Percentiles rank a stretch among this genome's conserved stretches.
These are phyloP conservation scores for Raffaelea ambrosiae DNA, from an alignment of 2,329 filamentous ascomycete species.

Conservation along the genomic window DNA sequence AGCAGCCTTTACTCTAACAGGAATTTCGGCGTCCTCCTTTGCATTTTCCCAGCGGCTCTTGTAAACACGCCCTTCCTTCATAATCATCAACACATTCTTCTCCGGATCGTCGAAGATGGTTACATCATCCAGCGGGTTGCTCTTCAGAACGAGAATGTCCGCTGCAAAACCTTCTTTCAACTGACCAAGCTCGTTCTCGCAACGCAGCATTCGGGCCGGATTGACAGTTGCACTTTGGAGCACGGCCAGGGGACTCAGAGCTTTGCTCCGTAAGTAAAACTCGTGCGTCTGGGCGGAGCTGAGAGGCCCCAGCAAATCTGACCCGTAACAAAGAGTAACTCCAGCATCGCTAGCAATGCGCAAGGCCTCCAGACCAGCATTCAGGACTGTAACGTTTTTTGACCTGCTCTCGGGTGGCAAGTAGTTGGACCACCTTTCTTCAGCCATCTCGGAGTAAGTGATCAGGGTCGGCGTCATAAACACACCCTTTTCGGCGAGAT, in stretches of 20 bases:
- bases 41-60: conserved; percentile 11
- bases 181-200: conserved; percentile 35
- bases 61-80: conserved; percentile 42
- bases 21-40: neutral
- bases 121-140: conserved; percentile 44
- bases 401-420: conserved; percentile 28
- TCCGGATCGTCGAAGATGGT: conserved; percentile 37
- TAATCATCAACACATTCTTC: conserved; percentile 33
- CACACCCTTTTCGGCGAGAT: conserved; percentile 37
- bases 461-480: conserved; percentile 44
- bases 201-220: conserved; percentile 34
- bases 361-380: conserved; percentile 33
- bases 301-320: conserved; percentile 43
- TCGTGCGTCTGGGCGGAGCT: conserved; percentile 38
- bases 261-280: conserved; percentile 34
- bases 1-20: neutral
- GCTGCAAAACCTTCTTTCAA: conserved; percentile 38
- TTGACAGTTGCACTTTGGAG: conserved; percentile 43
- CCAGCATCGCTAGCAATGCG: conserved; percentile 38
- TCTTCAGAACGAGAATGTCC: conserved; percentile 39
- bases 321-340: conserved; percentile 45
- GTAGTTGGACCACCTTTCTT: conserved; percentile 28
- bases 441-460: conserved; percentile 38
- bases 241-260: conserved; percentile 32
- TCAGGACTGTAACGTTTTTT: conserved; percentile 40